phyloP scores from a whole-genome alignment of 306 rosid species.

The Citrullus mucosospermus region DNA sequence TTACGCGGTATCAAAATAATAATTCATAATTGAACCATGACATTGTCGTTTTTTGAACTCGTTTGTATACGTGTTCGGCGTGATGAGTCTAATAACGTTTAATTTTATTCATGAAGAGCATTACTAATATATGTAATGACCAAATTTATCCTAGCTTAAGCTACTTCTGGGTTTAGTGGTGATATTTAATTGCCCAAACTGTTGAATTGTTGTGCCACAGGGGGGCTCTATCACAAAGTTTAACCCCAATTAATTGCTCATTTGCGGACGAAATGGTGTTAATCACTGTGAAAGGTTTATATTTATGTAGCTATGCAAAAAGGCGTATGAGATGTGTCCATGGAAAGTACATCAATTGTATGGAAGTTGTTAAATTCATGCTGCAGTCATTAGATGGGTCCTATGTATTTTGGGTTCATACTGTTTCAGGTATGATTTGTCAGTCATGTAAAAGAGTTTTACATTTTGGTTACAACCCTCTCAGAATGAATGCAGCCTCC shows the following conservation, averaged over 20 bases:
- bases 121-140: not conserved
- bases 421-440: not conserved
- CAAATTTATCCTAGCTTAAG: not conserved
- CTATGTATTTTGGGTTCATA: not conserved
- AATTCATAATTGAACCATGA: not conserved
- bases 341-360: not conserved
- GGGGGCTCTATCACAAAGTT: too few relatives aligned
- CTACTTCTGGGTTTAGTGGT: not conserved
- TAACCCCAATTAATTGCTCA: too few relatives aligned
- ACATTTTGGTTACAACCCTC: constrained; percentile 15
- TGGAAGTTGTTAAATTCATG: not conserved
- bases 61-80: not conserved
- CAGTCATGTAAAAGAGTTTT: not conserved
- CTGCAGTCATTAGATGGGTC: not conserved
- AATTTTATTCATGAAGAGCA: not conserved
- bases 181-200: too few relatives aligned
- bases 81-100: not conserved
- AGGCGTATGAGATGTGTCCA: not conserved
- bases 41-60: not conserved
- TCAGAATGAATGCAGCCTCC: constrained; percentile 45
- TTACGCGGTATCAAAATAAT: not conserved
- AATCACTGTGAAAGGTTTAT: not conserved
- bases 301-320: not conserved
- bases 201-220: too few relatives aligned
- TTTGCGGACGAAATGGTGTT: not conserved